These are phyloP conservation scores for Amphirosellinia nigrospora DNA, from an alignment of 495 filamentous ascomycete genomes.

Conservation along the genomic window DNA sequence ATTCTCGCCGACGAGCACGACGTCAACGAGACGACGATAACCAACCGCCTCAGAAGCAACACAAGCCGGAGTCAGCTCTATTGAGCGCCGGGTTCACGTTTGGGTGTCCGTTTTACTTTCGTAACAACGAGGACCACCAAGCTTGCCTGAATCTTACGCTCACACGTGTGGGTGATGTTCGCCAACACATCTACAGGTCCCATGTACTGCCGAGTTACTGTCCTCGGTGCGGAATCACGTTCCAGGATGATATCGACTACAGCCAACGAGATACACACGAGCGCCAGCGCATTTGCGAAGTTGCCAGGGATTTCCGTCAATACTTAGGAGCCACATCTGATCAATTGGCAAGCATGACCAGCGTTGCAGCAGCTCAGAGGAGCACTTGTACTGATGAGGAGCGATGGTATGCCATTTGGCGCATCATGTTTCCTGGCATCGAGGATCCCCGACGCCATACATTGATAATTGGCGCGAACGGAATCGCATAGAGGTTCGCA, in stretches of 20 bases:
- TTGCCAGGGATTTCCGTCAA: neutral
- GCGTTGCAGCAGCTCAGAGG: neutral
- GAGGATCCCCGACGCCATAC: constrained; percentile 10
- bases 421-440: constrained; percentile 21
- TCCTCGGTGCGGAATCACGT: constrained; percentile 21
- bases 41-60: neutral
- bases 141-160: neutral
- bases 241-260: neutral
- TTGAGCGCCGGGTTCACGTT: neutral
- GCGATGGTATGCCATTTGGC: constrained; percentile 31
- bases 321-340: constrained; percentile 15
- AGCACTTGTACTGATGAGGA: neutral
- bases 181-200: constrained; percentile 27
- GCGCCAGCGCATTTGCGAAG: neutral
- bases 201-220: constrained; percentile 22
- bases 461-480: neutral
- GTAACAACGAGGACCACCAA: constrained; percentile 1
- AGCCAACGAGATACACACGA: constrained; percentile 11
- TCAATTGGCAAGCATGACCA: constrained; percentile 6
- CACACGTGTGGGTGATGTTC: constrained; percentile 26
- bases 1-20: neutral
- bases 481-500: neutral
- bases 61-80: neutral
- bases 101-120: constrained; percentile 26
- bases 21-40: neutral